These are phyloP conservation scores for Coemansia sp. DNA, from an alignment of 192 early-diverging fungal species.

Conservation along the genomic window DNA sequence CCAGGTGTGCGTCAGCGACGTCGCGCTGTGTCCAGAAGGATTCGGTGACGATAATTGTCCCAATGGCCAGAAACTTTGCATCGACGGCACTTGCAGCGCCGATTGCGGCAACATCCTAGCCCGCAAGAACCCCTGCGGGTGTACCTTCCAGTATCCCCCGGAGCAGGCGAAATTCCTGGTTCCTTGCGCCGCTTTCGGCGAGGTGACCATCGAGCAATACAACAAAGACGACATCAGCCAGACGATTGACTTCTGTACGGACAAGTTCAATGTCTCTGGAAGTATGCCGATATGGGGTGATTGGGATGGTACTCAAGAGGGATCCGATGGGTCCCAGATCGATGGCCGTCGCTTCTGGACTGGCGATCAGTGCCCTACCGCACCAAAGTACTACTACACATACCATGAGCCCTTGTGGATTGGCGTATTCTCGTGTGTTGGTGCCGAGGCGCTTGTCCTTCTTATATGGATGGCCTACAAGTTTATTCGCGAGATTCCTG, in stretches of 20 bases:
- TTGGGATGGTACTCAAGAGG: constrained; percentile 25
- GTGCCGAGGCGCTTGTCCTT: constrained; percentile 41
- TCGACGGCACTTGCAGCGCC: constrained; percentile 54
- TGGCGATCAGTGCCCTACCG: constrained; percentile 34
- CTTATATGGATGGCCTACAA: constrained; percentile 54
- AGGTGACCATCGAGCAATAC: constrained; percentile 54
- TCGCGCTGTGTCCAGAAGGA: constrained; percentile 44
- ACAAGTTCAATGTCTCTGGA: constrained; percentile 26
- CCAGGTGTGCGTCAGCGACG: constrained; percentile 53
- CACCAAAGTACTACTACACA: constrained; percentile 38
- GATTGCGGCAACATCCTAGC: constrained; percentile 36
- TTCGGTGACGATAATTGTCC: constrained; percentile 40
- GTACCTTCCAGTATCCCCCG: constrained; percentile 32
- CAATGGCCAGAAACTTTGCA: constrained; percentile 48
- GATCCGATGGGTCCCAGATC: constrained; percentile 6
- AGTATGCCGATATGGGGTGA: constrained; percentile 33
- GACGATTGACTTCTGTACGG: constrained; percentile 33
- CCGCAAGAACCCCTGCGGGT: constrained; percentile 51
- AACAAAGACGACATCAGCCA: constrained; percentile 24
- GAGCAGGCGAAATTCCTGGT: constrained; percentile 21
- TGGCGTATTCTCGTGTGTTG: constrained; percentile 42
- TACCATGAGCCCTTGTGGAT: constrained; percentile 45
- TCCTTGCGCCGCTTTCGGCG: constrained; percentile 32
- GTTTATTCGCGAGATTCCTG: constrained; percentile 20
- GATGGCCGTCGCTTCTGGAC: constrained; percentile 47